Evolutionary conservation across 2,329 filamentous ascomycete species (phyloP).

Genomic region (Didymellaceae sp.): DNA sequence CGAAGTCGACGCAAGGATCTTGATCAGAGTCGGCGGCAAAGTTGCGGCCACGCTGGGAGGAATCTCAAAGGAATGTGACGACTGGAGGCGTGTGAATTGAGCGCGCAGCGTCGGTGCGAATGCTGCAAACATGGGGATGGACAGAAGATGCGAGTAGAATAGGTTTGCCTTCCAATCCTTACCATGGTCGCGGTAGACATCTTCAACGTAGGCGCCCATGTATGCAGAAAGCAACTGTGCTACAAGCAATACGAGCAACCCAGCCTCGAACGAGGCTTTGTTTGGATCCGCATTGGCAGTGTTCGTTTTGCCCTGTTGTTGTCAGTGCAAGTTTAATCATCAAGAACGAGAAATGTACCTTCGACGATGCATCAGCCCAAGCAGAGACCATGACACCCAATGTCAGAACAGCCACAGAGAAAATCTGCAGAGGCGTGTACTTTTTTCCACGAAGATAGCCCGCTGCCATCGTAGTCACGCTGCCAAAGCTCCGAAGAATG

Average conservation of each 20-base stretch:
- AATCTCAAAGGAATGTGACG: constrained; percentile 65
- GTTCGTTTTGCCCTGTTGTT: constrained; percentile 50
- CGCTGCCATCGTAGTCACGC: constrained; percentile 93
- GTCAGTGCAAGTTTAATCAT: constrained; percentile 9
- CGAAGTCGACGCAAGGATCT: constrained; percentile 54
- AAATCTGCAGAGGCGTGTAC: constrained; percentile 80
- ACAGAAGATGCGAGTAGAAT: constrained; percentile 86
- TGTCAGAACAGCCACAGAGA: constrained; percentile 83
- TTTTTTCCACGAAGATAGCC: constrained; percentile 85
- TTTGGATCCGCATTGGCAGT: constrained; percentile 48
- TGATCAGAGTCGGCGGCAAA: constrained; percentile 39
- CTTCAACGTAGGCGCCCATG: constrained; percentile 94
- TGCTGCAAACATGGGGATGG: constrained; percentile 76
- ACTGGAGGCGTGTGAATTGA: constrained; percentile 69
- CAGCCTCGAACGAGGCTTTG: constrained; percentile 65
- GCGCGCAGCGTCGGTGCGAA: constrained; percentile 69
- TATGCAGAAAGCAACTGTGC: constrained; percentile 90
- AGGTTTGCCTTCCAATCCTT: constrained; percentile 94
- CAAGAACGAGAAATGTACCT: constrained; percentile 61
- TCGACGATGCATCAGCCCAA: constrained; percentile 85
- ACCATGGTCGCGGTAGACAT: constrained; percentile 84
- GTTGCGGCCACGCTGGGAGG: constrained; percentile 36
- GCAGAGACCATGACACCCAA: constrained; percentile 86
- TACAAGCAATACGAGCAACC: constrained; percentile 81
- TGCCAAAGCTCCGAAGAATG: constrained; percentile 91